Conservation (phyloP, 2,329 filamentous ascomycete species). For the Calonectria pauciramosa region DNA sequence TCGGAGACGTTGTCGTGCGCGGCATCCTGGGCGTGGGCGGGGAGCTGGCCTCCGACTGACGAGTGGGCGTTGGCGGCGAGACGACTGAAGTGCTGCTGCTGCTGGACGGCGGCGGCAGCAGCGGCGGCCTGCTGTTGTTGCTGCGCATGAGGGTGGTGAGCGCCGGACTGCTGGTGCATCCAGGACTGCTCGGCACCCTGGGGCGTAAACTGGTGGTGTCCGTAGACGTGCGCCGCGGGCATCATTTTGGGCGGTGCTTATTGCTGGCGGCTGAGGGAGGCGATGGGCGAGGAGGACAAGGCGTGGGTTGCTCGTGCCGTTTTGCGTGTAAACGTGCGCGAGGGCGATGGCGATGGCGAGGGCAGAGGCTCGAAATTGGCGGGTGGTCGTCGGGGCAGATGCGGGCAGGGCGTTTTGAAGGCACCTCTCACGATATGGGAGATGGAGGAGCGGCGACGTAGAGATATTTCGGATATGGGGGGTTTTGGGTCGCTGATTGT, state of each 20-base stretch:
- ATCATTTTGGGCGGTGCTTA: conserved; percentile 65
- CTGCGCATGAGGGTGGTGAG: conserved; percentile 71
- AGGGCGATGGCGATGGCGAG: not conserved
- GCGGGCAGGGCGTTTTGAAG: not conserved
- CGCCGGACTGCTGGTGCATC: conserved; percentile 74
- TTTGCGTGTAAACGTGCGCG: conserved; percentile 18
- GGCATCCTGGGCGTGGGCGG: conserved; percentile 66
- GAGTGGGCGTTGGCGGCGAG: conserved; percentile 75
- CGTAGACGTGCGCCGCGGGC: conserved; percentile 74
- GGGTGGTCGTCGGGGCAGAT: conserved; percentile 6
- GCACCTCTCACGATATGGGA: conserved; percentile 16
- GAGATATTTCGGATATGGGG: conserved; percentile 24
- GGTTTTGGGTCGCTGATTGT: not conserved
- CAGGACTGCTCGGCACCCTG: conserved; percentile 72
- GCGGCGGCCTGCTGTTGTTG: conserved; percentile 60
- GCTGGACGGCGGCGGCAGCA: conserved; percentile 60
- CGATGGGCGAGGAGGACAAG: not conserved
- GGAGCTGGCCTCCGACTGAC: conserved; percentile 58
- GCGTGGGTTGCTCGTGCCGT: not conserved
- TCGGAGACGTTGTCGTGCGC: conserved; percentile 81
- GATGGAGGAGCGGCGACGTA: conserved; percentile 16
- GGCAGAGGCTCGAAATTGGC: not conserved
- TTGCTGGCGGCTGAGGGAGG: conserved; percentile 18
- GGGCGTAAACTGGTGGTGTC: conserved; percentile 75
- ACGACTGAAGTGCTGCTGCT: conserved; percentile 79